These are phyloP conservation scores for Cadophora sp. DNA, from an alignment of 2,329 filamentous ascomycete genomes.

Conservation along the genomic window DNA sequence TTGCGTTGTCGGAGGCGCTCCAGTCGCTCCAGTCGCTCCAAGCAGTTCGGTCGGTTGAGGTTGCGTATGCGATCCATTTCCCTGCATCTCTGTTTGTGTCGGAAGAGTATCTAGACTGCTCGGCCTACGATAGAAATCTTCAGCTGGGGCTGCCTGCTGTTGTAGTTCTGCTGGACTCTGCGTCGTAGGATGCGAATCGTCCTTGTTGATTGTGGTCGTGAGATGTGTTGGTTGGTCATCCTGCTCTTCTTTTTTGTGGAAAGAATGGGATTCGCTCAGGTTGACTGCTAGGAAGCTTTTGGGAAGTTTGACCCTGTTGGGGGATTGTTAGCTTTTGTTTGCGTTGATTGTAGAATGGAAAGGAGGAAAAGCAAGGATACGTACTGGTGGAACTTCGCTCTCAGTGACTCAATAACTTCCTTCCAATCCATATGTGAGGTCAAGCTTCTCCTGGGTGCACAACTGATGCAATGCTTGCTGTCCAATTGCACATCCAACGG, in stretches of 20 bases:
- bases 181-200: not conserved
- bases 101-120: conserved; percentile 15
- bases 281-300: conserved; percentile 48
- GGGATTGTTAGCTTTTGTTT: conserved; percentile 22
- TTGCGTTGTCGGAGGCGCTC: not conserved
- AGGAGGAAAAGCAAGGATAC: conserved; percentile 44
- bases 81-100: not conserved
- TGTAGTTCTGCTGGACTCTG: conserved; percentile 2
- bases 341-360: not conserved
- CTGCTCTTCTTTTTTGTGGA: conserved; percentile 44
- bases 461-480: conserved; percentile 94
- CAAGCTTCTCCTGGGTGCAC: conserved; percentile 85
- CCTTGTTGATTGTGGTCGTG: not conserved
- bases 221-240: not conserved
- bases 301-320: conserved; percentile 45
- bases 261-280: conserved; percentile 46
- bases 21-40: not conserved
- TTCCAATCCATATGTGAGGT: conserved; percentile 96
- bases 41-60: not conserved
- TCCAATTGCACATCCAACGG: conserved; percentile 96
- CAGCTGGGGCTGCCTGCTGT: not conserved
- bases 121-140: conserved; percentile 8
- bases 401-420: conserved; percentile 91
- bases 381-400: conserved; percentile 94
- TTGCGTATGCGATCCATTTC: not conserved